Evolutionary conservation across 225 moss, liverwort and hornwort genomes (phyloP), one percentile per base, ranked within the genome.

Genomic region (Marchantia polymorpha): DNA sequence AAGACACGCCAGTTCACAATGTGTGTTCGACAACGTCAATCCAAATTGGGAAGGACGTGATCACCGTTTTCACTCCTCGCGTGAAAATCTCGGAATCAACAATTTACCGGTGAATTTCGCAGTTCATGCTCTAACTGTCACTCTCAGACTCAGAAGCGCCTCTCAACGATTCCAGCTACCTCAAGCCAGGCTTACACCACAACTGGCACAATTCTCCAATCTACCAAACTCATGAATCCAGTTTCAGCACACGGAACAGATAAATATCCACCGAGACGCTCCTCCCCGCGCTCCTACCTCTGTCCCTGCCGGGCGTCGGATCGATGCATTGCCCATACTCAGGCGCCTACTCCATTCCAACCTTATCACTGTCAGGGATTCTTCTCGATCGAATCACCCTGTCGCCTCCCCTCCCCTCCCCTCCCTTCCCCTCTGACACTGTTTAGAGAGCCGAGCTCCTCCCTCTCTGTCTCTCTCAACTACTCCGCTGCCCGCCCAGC

Each of bases 141-240:
- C 65, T n/a, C 64, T 65, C 65, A 29, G 65, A 65, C 47, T 47
- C 6, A 69, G 69, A 47, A 69, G 19, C 6, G 26, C 69, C 49
- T 71, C 71, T 50, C 22, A 22, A 29, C 49, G 50, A 70, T 70
- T 48, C 58, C 48, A 48, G 71, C 71, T 48, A 71, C 51, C 50
- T 17, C 39, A 39, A 39, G 2, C 39, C 2, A 39, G 39, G 39
- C 9, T 49, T n/a, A 51, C 22, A 39, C 19, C 71, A 51, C 22
- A 1, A 71, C 0, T 39, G 7, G 47, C 46, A 12, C 50, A 48
- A 8, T 22, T 22, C 20, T 48, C 22, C 70, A 8, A 49, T 70
- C 48, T 22, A 20, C 71, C n/a, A 10, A n/a, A 47, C 16, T 47
- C 17, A 20, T 2, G 7, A 17, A 65, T 65, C 26, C 7, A 65